Conservation (phyloP, 2,329 filamentous ascomycete species). For the Cordyceps cateniannulata region DNA sequence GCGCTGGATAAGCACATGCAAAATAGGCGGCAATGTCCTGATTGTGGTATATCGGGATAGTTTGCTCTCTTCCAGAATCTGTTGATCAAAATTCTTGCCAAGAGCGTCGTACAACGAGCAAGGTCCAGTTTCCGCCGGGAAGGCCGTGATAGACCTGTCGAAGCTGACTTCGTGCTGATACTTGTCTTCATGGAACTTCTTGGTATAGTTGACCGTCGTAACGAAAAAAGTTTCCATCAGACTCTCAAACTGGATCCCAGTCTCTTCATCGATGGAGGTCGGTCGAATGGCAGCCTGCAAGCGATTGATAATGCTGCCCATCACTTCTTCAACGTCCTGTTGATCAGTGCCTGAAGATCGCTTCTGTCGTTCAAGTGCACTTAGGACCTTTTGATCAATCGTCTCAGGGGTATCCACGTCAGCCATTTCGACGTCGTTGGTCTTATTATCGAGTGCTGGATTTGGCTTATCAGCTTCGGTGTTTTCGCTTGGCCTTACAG, state of each 20-base stretch:
- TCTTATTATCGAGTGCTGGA: background rate
- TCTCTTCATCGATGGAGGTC: constrained; percentile 50
- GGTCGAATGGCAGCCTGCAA: constrained; percentile 82
- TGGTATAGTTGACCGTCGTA: constrained; percentile 53
- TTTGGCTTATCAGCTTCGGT: background rate
- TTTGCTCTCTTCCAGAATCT: constrained; percentile 63
- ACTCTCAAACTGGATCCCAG: constrained; percentile 73
- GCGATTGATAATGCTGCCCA: constrained; percentile 85
- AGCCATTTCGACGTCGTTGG: constrained; percentile 24
- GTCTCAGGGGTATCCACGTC: constrained; percentile 28
- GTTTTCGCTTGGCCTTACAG: background rate
- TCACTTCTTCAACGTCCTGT: constrained; percentile 94
- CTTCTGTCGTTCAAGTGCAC: constrained; percentile 39
- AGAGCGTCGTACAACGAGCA: constrained; percentile 76
- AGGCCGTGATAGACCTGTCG: constrained; percentile 58
- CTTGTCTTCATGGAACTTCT: constrained; percentile 39
- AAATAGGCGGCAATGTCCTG: constrained; percentile 68
- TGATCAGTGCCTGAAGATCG: constrained; percentile 57
- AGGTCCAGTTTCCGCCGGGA: constrained; percentile 40
- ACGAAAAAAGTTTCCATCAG: constrained; percentile 67
- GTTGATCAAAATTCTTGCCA: constrained; percentile 76
- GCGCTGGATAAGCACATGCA: constrained; percentile 86
- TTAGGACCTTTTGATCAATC: constrained; percentile 40
- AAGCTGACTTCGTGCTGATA: constrained; percentile 44
- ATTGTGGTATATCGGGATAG: constrained; percentile 63